A percentile compares a stretch with the other conserved stretches of the same genome.
These are phyloP conservation scores for Leccinum truebloodii DNA, from an alignment of 768 basidiomycete species.

Conservation along the genomic window DNA sequence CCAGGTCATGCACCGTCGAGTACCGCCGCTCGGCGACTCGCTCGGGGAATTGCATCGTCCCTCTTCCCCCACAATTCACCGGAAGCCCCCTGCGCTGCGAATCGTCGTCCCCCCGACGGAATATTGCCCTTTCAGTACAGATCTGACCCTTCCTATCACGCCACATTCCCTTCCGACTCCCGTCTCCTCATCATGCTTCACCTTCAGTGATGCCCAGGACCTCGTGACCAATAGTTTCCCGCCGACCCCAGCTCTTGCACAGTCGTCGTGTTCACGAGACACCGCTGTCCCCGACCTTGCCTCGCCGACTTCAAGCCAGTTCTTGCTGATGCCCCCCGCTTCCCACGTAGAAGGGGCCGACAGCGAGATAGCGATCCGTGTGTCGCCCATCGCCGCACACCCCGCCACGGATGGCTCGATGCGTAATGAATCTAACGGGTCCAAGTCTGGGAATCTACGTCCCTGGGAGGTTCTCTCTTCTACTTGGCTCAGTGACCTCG, in stretches of 20 bases:
- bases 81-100: slow-evolving; percentile 27
- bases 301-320: slow-evolving; percentile 32
- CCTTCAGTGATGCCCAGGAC: slow-evolving; percentile 20
- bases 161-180: slow-evolving; percentile 28
- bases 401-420: slow-evolving; percentile 5
- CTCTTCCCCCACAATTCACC: slow-evolving; percentile 7
- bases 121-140: slow-evolving; percentile 35
- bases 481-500: slow-evolving; percentile 36
- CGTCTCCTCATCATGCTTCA: slow-evolving; percentile 31
- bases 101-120: slow-evolving; percentile 35
- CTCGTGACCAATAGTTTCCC: slow-evolving; percentile 7
- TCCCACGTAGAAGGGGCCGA: slow-evolving; percentile 14
- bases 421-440: slow-evolving; percentile 8
- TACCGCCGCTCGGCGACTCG: slow-evolving; percentile 10
- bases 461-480: slow-evolving; percentile 25
- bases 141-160: slow-evolving; percentile 32
- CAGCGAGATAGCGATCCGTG: slow-evolving; percentile 12
- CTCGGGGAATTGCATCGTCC: slow-evolving; percentile 12
- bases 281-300: slow-evolving; percentile 15
- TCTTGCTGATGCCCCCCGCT: slow-evolving; percentile 29
- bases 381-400: slow-evolving; percentile 15
- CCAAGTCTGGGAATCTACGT: slow-evolving; percentile 18
- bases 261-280: slow-evolving; percentile 8
- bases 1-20: slow-evolving; percentile 22
- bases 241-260: slow-evolving; percentile 10